Base-by-base conservation (phyloP, 345 rosid genomes). In the Draba incana region DNA sequence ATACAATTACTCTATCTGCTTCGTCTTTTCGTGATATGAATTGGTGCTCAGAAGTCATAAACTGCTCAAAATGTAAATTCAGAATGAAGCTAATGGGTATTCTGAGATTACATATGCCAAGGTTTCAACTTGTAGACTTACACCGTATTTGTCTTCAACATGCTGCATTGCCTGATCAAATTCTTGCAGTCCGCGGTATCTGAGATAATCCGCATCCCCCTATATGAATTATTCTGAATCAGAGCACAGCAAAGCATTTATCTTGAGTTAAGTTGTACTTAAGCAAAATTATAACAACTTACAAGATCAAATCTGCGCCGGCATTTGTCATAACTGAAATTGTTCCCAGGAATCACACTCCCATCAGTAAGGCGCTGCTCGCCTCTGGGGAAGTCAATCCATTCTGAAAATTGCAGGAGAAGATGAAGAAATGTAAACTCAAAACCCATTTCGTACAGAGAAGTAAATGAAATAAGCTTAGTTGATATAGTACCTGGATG, bases 331-430 rank as follows among this genome's bases (percentile, higher is more conserved):
- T 65, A 93, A 74, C 98, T 93, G 77, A 5, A 11, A 78, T 83
- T 81, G 77, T 93, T 93, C 62, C 98, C 98, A 41, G 75, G 82
- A 84, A 92, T 73, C 33, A 78, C 70, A 31, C 64, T 50, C 5
- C 98, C 96, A 66, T 16, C 74, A 47, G 90, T 79, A 81, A 89
- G 96, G 33, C 14, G 85, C 77, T 86, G 96, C n/a, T 86, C 87
- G 35, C 88, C 96, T 79, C 96, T 87, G 33, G 96, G 98, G 68
- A 93, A 93, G 79, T 93, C 98, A n/a, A 93, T 90, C 98, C 98
- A 93, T 82, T 93, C 97, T 93, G 82, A 56, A 75, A 66, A 60
- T 39, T 47, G 45, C 59, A 75, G 41, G 69, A 41, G 57, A 68
- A 45, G 77, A 54, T 37, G 15, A 51, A 43, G n/a, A 64, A 56